Base-by-base conservation (phyloP, 495 filamentous ascomycete genomes). In the Penicillium pulvis region DNA sequence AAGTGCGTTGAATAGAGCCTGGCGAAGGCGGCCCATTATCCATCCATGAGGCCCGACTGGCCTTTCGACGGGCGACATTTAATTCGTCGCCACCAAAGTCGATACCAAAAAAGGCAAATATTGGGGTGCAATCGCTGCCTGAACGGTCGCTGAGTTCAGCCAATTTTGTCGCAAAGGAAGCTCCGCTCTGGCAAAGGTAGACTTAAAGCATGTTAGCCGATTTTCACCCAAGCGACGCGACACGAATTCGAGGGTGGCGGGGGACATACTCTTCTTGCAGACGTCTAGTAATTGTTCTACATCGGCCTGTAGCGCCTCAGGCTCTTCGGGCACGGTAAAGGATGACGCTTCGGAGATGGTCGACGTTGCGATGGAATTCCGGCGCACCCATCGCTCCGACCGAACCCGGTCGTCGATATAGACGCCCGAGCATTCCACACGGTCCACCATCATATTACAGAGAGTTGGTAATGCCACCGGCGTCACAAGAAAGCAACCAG, bases 391-490 rank as follows among this genome's bases (percentile, higher is more conserved):
- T 67, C 86, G 79, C 60, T 91, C 87, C 60, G 85, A 78, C 58
- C 75, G 76, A 53, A 90, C 83, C 51, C 85, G 83, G 68, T 87
- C 87, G 75, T 94, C 89, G 58, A 94, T 90, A 70, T 92, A 94
- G 61, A 94, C 87, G 58, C 90, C 85, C 76, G 89, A 87, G 76
- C 88, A 93, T 59, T 84, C 77, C 64, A 84, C 80, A 73, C 80
- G 78, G 73, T 90, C 89, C 87, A 90, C 89, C 63, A 68, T 79
- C 61, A 63, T 68, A 55, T 68, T 52, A 57, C 51, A 62, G 39
- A 53, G 56, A 60, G 49, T 31, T 30, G 17, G 12, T n/a, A 42
- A 36, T n/a, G n/a, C 35, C 47, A 58, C 64, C 55, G 31, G 43
- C 41, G 56, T 65, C 59, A 60, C 59, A 44, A 39, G 39, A 46